Percentiles rank a stretch among this genome's conserved stretches.
Conservation (phyloP, 805 yeast genomes). For the Hanseniaspora clermontiae region DNA sequence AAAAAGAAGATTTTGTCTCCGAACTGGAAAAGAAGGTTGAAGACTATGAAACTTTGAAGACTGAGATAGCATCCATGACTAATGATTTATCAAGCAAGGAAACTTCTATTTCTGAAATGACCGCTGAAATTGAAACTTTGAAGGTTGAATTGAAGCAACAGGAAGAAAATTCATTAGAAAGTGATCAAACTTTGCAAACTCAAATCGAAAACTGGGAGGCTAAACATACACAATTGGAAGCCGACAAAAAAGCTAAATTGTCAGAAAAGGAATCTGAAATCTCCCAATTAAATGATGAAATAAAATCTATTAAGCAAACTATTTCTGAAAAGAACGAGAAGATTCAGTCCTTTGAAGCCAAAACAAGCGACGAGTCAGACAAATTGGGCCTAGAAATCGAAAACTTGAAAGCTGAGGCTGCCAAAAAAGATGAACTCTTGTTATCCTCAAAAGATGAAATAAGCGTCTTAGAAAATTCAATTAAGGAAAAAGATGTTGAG, state of each 20-base stretch:
- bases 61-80: neutral
- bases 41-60: neutral
- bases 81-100: neutral
- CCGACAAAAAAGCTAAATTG: slow-evolving; percentile 3
- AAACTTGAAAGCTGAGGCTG: neutral
- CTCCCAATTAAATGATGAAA: slow-evolving; percentile 12
- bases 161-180: neutral
- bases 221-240: neutral
- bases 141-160: neutral
- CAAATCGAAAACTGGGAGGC: neutral
- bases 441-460: neutral
- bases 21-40: neutral
- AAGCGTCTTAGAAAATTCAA: neutral
- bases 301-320: neutral
- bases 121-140: slow-evolving; percentile 4
- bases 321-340: neutral
- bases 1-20: neutral
- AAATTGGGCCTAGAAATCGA: neutral
- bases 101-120: neutral
- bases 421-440: slow-evolving; percentile 8
- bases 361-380: neutral
- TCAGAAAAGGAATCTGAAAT: slow-evolving; percentile 13
- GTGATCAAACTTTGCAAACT: neutral
- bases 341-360: neutral
- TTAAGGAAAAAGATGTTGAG: neutral